Evolutionary conservation across 1,284 basidiomycete species (phyloP), one percentile per base, ranked within the genome.

Genomic region (Irpex sp.): DNA sequence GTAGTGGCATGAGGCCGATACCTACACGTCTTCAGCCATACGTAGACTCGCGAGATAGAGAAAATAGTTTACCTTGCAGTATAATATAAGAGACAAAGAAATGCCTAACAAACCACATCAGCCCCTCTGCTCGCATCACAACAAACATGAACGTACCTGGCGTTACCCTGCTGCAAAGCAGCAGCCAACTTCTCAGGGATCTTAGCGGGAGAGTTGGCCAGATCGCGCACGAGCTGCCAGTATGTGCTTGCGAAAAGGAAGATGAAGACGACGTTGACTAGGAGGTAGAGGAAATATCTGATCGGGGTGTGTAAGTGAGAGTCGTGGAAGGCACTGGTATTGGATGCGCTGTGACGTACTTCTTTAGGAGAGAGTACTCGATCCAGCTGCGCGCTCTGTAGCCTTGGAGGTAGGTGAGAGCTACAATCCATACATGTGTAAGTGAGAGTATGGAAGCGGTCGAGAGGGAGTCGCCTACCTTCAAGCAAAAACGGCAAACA

Each of bases 31-130:
- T 39, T 33, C 12, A 37, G 23, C 23, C 23, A 23, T 23, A 23
- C 23, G 23, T 23, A 23, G 23, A 23, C 23, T 23, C 23, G 23
- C 23, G 23, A 49, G 9, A 62, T 4, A 23, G 47, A 57, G 6
- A 10, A 59, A 62, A 62, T 1, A 33, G 28, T 68, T n/a, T 55
- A 87, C 90, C 91, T 82, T 97, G 94, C 10, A 98, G 82, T 66
- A 98, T 91, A 37, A 97, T 94, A 73, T 98, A 98, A 6, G 93
- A 96, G 42, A 98, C 77, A 80, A 97, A 97, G 78, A 98, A 98
- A 72, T 96, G 91, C 62, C 94, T 86, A 3, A 61, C 7, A 42
- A 55, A 21, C 49, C 23, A 33, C 76, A 69, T 63, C 68, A 71
- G 66, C 7, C 19, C 37, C 21, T 14, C 23, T 42, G 39, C 48